Conservation (phyloP, 2,329 filamentous ascomycete genomes). For the Sporothrix mexicana region DNA sequence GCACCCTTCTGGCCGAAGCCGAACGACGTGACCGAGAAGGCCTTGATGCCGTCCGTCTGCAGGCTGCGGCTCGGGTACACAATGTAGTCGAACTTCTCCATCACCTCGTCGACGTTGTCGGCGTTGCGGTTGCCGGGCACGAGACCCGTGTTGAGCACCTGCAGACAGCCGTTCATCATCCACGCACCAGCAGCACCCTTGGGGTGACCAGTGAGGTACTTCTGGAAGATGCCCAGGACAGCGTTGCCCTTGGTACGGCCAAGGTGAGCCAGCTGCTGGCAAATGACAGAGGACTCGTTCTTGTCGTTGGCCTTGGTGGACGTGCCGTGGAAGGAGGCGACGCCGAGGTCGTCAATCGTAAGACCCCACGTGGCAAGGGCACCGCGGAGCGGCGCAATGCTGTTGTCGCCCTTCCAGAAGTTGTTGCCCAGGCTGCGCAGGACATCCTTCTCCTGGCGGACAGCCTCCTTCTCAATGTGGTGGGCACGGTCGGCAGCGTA, state of each 20-base stretch:
- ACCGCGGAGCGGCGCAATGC: conserved; percentile 93
- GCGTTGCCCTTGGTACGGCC: conserved; percentile 97
- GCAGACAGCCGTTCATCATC: conserved; percentile 99
- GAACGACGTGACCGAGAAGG: conserved; percentile 98
- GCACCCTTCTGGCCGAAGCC: conserved; percentile 99
- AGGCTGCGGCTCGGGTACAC: conserved; percentile 94
- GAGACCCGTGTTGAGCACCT: conserved; percentile 90
- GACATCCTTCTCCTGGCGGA: conserved; percentile 90
- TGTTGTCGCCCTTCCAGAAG: conserved; percentile 96
- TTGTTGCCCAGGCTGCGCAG: conserved; percentile 93
- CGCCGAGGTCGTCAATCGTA: conserved; percentile 91
- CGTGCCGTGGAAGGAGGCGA: conserved; percentile 98
- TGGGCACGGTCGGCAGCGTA: conserved; percentile 83
- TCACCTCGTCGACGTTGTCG: conserved; percentile 93
- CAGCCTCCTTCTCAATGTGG: conserved; percentile 88
- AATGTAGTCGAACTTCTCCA: conserved; percentile 98
- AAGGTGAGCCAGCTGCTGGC: conserved; percentile 92
- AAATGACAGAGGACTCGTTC: conserved; percentile 98
- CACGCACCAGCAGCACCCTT: conserved; percentile 99
- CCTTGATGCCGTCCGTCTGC: conserved; percentile 97
- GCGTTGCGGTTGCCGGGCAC: conserved; percentile 98
- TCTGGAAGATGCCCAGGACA: conserved; percentile 96
- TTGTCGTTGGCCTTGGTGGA: conserved; percentile 99
- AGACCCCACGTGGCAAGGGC: conserved; percentile 97
- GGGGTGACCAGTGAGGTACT: conserved; percentile 97